Evolutionary conservation across 805 yeast species (phyloP).

Genomic region (Hanseniaspora mollemarum): DNA sequence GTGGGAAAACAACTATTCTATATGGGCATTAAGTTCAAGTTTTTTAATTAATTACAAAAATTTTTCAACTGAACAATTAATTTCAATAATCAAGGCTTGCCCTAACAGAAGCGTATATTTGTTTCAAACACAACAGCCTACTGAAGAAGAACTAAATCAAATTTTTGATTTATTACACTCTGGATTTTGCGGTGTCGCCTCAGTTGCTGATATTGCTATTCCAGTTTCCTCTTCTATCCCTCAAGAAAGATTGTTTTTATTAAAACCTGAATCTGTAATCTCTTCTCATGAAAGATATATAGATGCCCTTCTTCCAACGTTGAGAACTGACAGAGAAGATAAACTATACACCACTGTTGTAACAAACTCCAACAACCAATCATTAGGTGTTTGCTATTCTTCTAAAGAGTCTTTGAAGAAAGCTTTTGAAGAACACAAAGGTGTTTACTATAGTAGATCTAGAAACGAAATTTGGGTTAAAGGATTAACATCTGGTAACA

Average conservation of each 20-base stretch:
- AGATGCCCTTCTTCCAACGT: constrained; percentile 34
- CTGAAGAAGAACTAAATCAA: constrained; percentile 10
- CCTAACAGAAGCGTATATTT: constrained; percentile 16
- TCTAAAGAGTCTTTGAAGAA: constrained; percentile 68
- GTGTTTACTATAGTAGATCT: constrained; percentile 84
- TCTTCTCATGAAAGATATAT: constrained; percentile 7
- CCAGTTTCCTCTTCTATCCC: constrained; percentile 9
- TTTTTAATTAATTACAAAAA: constrained; percentile 15
- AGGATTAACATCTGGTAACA: constrained; percentile 93
- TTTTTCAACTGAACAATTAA: constrained; percentile 23
- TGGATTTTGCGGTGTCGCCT: constrained; percentile 36
- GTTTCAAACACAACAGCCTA: constrained; percentile 23
- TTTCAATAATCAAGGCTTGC: constrained; percentile 19
- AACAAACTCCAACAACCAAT: constrained; percentile 52
- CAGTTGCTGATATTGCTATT: background rate
- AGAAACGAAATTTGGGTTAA: constrained; percentile 90
- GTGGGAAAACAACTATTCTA: constrained; percentile 10
- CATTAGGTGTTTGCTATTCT: constrained; percentile 85
- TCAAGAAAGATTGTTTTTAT: constrained; percentile 1
- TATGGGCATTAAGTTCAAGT: constrained; percentile 12
- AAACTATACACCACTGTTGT: constrained; percentile 79
- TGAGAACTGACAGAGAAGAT: constrained; percentile 75
- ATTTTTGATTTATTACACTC: constrained; percentile 43
- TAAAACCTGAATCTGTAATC: constrained; percentile 1
- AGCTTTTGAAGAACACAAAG: constrained; percentile 69